Conservation (phyloP, 257 asterid genomes). For the Perilla frutescens region DNA sequence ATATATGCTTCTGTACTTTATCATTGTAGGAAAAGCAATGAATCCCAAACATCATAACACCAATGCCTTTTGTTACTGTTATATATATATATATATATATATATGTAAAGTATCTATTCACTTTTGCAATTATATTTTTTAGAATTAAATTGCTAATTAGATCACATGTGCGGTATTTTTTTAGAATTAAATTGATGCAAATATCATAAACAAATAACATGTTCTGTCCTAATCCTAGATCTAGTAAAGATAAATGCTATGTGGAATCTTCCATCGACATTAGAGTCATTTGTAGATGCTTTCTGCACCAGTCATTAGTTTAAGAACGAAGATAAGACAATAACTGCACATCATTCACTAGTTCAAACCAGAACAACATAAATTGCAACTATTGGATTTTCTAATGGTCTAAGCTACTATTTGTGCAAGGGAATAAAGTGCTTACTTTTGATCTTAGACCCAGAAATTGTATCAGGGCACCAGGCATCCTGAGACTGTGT, state of each 20-base stretch:
- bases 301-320: slow-evolving; percentile 87
- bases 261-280: slow-evolving; percentile 86
- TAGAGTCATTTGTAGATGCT: slow-evolving; percentile 92
- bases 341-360: not conserved
- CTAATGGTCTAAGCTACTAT: slow-evolving; percentile 18
- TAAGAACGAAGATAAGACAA: slow-evolving; percentile 36
- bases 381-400: slow-evolving; percentile 13
- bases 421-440: slow-evolving; percentile 7
- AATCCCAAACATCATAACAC: too few relatives aligned
- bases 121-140: too few relatives aligned
- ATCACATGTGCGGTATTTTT: too few relatives aligned
- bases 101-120: too few relatives aligned
- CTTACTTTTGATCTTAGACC: slow-evolving; percentile 73
- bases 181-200: not conserved
- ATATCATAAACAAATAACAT: slow-evolving; percentile 8
- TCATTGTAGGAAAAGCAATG: too few relatives aligned
- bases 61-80: too few relatives aligned
- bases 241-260: slow-evolving; percentile 11
- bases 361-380: slow-evolving; percentile 13
- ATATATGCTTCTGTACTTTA: too few relatives aligned
- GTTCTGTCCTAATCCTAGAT: slow-evolving; percentile 14
- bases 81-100: too few relatives aligned
- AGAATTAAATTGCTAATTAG: too few relatives aligned
- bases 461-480: slow-evolving; percentile 68
- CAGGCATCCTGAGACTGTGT: slow-evolving; percentile 57